Evolutionary conservation across 2,329 filamentous ascomycete genomes (phyloP), one percentile per base, ranked within the genome.

Genomic region (Penicillium sp.): DNA sequence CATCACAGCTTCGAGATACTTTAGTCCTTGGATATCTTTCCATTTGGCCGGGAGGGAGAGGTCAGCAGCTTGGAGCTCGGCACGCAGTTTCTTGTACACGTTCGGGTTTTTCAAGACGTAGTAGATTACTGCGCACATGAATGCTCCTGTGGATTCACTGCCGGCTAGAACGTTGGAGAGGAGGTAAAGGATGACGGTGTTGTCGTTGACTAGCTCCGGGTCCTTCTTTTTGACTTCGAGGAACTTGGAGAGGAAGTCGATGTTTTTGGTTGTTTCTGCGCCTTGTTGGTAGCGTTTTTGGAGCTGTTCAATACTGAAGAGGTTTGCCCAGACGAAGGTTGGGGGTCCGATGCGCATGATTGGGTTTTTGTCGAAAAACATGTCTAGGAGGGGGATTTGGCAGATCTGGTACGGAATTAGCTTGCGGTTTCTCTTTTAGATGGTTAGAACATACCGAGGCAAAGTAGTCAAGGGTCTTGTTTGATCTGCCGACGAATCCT

Each of bases 1-100:
- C 21, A 85, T 74, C 3, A 82, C 78, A 4, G 82, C 82, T 42
- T 80, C 74, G 9, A 85, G 76, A 62, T 83, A 83, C 1, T 67
- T 68, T 1, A 68, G 49, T 2, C 45, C 48, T 22, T 61, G 61
- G n/a, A 66, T 59, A 1, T 62, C 54, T 31, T 65, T 65, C 49
- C 55, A 72, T 24, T 55, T 54, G 0, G 58, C 59, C 4, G 60
- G 63, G 2, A 61, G 39, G 7, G 46, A 24, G 19, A 69, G 39
- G 21, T 60, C 31, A 11, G 62, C 63, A 2, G 29, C 29, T 7
- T 60, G 44, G 2, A 69, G 63, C 44, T 72, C 69, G 2, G 51
- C 52, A n/a, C 65, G 57, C 1, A 77, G 58, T n/a, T 59, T 66
- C 3, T 51, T 47, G 31, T 71, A 45, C 3, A 64, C 58, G 0